Percentiles rank a stretch among this genome's conserved stretches.
These are phyloP conservation scores for Nigrospora sphaerica DNA, from an alignment of 2,329 filamentous ascomycete genomes.

Conservation along the genomic window DNA sequence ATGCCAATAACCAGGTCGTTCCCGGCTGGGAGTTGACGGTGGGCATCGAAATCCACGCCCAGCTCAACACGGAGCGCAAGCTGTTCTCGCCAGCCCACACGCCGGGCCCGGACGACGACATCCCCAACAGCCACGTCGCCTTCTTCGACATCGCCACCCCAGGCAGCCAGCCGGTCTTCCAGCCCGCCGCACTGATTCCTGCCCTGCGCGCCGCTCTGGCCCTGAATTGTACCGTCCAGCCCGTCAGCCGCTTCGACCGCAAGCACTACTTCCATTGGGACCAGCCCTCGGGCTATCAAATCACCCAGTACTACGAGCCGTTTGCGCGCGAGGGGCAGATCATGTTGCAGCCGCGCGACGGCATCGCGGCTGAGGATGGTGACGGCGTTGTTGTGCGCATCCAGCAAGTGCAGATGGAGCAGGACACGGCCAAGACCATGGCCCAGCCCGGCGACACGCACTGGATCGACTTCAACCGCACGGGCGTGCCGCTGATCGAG, in stretches of 20 bases:
- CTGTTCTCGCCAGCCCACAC: slow-evolving; percentile 74
- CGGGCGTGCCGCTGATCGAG: slow-evolving; percentile 84
- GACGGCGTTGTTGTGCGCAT: slow-evolving; percentile 69
- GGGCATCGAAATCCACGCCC: slow-evolving; percentile 94
- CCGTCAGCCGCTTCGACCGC: slow-evolving; percentile 77
- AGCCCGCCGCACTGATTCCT: slow-evolving; percentile 74
- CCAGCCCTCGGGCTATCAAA: slow-evolving; percentile 92
- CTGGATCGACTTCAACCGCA: slow-evolving; percentile 89
- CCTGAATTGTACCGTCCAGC: slow-evolving; percentile 71
- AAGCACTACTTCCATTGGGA: slow-evolving; percentile 99
- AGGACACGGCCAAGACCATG: slow-evolving; percentile 93
- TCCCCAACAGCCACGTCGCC: slow-evolving; percentile 80
- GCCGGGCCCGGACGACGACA: slow-evolving; percentile 56
- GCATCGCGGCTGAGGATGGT: slow-evolving; percentile 68
- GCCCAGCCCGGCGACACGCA: slow-evolving; percentile 66
- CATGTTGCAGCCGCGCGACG: slow-evolving; percentile 66
- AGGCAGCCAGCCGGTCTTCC: slow-evolving; percentile 81
- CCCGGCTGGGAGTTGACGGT: slow-evolving; percentile 87
- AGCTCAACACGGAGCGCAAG: slow-evolving; percentile 83
- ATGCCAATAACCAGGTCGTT: slow-evolving; percentile 42
- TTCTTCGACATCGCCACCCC: slow-evolving; percentile 86
- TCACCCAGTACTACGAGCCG: slow-evolving; percentile 87
- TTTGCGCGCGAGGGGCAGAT: slow-evolving; percentile 65
- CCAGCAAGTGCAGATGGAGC: slow-evolving; percentile 93
- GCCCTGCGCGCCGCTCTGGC: slow-evolving; percentile 86